Percentiles rank a stretch among this genome's conserved stretches.
Conservation (phyloP, 352 stramenopile genomes). For the Pythium rhizo-oryzae region DNA sequence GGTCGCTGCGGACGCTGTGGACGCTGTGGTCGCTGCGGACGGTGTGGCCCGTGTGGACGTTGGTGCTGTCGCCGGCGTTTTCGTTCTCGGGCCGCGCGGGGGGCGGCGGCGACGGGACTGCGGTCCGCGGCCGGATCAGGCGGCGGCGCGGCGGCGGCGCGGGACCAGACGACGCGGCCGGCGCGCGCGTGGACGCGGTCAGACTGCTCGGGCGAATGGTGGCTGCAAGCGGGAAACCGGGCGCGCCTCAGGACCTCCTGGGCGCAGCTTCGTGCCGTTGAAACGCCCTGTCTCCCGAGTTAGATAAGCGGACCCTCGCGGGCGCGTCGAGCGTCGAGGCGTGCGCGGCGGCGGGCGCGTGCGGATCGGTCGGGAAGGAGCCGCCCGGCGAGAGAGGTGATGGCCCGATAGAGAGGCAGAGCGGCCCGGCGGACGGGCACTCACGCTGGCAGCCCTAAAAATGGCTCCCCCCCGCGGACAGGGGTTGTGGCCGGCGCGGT, state of each 20-base stretch:
- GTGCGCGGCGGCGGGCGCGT: neutral
- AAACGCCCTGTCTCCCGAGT: slow-evolving; percentile 4
- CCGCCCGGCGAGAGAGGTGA: neutral
- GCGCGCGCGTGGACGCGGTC: neutral
- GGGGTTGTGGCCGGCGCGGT: neutral
- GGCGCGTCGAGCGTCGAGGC: too few relatives aligned
- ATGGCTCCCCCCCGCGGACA: slow-evolving; percentile 13
- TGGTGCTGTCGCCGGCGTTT: slow-evolving; percentile 20
- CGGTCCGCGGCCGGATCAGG: too few relatives aligned
- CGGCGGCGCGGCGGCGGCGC: too few relatives aligned
- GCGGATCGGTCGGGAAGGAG: neutral
- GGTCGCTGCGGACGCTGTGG: neutral
- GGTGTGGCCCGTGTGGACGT: neutral
- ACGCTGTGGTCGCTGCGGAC: neutral
- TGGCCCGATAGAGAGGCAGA: slow-evolving; percentile 2
- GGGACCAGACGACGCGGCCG: neutral
- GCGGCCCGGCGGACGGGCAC: neutral
- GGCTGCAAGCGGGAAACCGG: neutral
- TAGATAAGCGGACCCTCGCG: too few relatives aligned
- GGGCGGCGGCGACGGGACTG: too few relatives aligned
- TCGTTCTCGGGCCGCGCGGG: neutral
- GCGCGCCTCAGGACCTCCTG: slow-evolving; percentile 29
- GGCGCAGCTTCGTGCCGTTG: slow-evolving; percentile 22
- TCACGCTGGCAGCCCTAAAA: neutral
- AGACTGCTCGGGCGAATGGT: slow-evolving; percentile 24